phyloP scores from a whole-genome alignment of 257 asterid species.

The Nicotiana knightiana region DNA sequence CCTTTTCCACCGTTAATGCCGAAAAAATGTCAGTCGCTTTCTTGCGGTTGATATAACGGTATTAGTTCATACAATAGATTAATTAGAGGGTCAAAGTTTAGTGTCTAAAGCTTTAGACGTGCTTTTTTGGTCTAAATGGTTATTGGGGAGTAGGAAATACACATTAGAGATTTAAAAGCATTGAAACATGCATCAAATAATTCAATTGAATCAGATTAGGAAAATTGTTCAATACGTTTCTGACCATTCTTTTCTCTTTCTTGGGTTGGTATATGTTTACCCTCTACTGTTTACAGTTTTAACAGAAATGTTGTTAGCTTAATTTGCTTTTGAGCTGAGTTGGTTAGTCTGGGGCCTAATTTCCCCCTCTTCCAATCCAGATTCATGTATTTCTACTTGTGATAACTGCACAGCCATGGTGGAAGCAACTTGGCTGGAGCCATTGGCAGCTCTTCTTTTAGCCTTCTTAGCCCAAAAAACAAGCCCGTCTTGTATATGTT shows the following conservation, averaged over 20 bases:
- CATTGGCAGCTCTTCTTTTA: slow-evolving; percentile 24
- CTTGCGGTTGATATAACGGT: background rate
- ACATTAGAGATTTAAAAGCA: background rate
- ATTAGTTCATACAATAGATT: background rate
- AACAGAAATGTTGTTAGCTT: background rate
- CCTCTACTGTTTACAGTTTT: background rate
- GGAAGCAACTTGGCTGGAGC: slow-evolving; percentile 17
- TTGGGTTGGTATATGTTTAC: background rate
- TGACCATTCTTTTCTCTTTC: background rate
- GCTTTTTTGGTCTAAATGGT: no score
- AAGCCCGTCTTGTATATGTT: slow-evolving; percentile 43
- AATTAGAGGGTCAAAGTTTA: background rate
- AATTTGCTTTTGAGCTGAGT: background rate
- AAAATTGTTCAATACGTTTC: background rate
- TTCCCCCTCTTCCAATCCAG: slow-evolving; percentile 23
- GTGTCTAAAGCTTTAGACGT: background rate
- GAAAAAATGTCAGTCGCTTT: background rate
- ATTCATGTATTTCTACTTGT: slow-evolving; percentile 8
- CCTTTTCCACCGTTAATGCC: background rate
- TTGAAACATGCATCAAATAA: background rate
- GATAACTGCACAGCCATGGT: slow-evolving; percentile 8
- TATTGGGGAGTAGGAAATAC: no score
- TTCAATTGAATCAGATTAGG: background rate
- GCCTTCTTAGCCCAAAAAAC: slow-evolving; percentile 62
- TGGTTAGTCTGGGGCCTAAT: slow-evolving; percentile 5